Conservation (phyloP, 495 filamentous ascomycete genomes). For the Aspergillus sparsus region DNA sequence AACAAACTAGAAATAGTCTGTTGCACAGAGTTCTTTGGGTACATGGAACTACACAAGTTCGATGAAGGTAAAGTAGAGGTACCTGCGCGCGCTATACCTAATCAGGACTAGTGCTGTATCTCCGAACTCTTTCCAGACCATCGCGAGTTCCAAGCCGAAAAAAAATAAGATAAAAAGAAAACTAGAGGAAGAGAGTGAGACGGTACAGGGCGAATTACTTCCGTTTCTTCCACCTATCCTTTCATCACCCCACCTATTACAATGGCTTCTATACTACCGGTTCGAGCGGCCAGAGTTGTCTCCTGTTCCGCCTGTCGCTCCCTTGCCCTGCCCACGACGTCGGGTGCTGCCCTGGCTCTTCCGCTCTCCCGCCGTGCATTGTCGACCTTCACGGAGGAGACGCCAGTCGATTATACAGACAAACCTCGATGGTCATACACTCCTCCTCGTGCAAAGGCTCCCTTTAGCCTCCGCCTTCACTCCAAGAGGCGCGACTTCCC, state of each 20-base stretch:
- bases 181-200: background rate
- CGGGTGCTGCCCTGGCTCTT: conserved; percentile 17
- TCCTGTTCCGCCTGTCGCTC: conserved; percentile 38
- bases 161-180: conserved; percentile 29
- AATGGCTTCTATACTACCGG: conserved; percentile 44
- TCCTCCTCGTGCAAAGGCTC: conserved; percentile 72
- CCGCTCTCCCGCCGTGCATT: conserved; percentile 22
- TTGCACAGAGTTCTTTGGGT: conserved; percentile 14
- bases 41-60: conserved; percentile 4
- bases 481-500: conserved; percentile 53
- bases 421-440: conserved; percentile 82
- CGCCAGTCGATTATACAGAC: conserved; percentile 36
- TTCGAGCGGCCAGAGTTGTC: conserved; percentile 38
- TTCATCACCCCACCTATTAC: conserved; percentile 18
- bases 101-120: conserved; percentile 25
- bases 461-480: conserved; percentile 56
- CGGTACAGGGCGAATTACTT: conserved; percentile 36
- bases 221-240: conserved; percentile 25
- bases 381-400: conserved; percentile 30
- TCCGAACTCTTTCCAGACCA: conserved; percentile 33
- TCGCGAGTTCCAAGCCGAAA: conserved; percentile 23
- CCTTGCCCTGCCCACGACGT: conserved; percentile 20
- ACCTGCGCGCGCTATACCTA: conserved; percentile 15
- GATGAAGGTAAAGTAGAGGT: conserved; percentile 12
- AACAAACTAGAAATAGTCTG: background rate